These are phyloP conservation scores for Amanita inopinata DNA, from an alignment of 768 basidiomycete species.

Conservation along the genomic window DNA sequence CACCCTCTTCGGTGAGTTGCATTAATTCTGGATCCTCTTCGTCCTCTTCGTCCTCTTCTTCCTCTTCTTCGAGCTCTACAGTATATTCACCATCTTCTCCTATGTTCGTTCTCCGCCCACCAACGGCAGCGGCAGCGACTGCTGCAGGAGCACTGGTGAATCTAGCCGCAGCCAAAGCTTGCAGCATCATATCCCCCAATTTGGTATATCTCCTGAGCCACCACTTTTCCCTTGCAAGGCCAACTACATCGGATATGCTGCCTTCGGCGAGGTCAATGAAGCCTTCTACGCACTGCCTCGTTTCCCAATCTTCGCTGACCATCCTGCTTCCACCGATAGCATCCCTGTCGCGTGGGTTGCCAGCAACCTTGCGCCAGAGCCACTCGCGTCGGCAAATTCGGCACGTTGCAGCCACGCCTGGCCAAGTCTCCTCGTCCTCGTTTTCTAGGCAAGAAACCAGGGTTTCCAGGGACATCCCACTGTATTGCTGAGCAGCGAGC, in stretches of 20 bases:
- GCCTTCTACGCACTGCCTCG: slow-evolving; percentile 54
- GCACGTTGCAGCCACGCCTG: slow-evolving; percentile 58
- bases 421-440: slow-evolving; percentile 64
- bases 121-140: not conserved
- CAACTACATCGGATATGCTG: slow-evolving; percentile 48
- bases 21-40: slow-evolving; percentile 35
- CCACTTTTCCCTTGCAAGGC: slow-evolving; percentile 55
- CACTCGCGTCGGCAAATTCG: slow-evolving; percentile 55
- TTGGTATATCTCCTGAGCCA: slow-evolving; percentile 63
- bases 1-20: slow-evolving; percentile 31
- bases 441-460: slow-evolving; percentile 51
- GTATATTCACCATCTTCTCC: slow-evolving; percentile 2
- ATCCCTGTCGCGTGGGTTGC: slow-evolving; percentile 39
- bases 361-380: slow-evolving; percentile 50
- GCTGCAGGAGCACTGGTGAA: slow-evolving; percentile 21
- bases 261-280: slow-evolving; percentile 72
- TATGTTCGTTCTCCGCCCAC: not conserved
- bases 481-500: slow-evolving; percentile 14
- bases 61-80: slow-evolving; percentile 16
- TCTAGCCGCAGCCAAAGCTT: slow-evolving; percentile 53
- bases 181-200: slow-evolving; percentile 54
- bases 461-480: slow-evolving; percentile 11
- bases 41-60: slow-evolving; percentile 33
- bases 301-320: slow-evolving; percentile 50
- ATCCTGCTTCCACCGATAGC: slow-evolving; percentile 41